phyloP scores from a whole-genome alignment of 1,284 basidiomycete species.

The Phlebopus sp. region DNA sequence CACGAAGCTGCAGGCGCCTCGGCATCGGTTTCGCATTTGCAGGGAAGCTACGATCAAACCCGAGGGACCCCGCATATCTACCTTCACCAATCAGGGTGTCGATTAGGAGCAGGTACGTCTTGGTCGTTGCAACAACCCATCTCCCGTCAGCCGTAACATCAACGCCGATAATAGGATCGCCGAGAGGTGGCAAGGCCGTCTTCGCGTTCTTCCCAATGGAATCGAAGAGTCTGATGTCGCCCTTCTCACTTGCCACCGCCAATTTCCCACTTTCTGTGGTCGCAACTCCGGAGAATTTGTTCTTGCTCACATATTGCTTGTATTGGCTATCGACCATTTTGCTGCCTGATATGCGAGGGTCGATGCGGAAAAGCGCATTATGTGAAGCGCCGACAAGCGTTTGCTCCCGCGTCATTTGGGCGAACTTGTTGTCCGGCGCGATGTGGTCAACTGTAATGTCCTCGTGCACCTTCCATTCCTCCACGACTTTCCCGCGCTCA shows the following conservation, averaged over 20 bases:
- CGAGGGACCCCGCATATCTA: slow-evolving; percentile 80
- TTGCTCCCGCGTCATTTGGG: slow-evolving; percentile 90
- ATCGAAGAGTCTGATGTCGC: slow-evolving; percentile 95
- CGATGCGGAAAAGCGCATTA: slow-evolving; percentile 96
- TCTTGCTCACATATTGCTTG: slow-evolving; percentile 96
- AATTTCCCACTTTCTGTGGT: slow-evolving; percentile 88
- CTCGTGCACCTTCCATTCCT: slow-evolving; percentile 98
- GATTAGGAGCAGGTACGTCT: slow-evolving; percentile 92
- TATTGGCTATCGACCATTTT: slow-evolving; percentile 95
- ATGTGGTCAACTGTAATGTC: slow-evolving; percentile 85
- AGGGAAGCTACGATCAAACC: slow-evolving; percentile 96
- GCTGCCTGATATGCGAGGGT: slow-evolving; percentile 87
- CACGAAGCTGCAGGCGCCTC: slow-evolving; percentile 82
- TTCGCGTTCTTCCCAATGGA: slow-evolving; percentile 98
- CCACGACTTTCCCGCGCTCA: slow-evolving; percentile 94
- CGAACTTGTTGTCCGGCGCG: slow-evolving; percentile 92
- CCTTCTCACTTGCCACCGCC: slow-evolving; percentile 94
- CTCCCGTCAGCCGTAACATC: slow-evolving; percentile 94
- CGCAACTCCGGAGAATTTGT: slow-evolving; percentile 91
- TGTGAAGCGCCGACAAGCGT: slow-evolving; percentile 92
- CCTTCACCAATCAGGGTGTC: slow-evolving; percentile 95
- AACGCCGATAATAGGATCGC: slow-evolving; percentile 93
- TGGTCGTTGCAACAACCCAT: slow-evolving; percentile 95
- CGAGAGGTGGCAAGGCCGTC: slow-evolving; percentile 94
- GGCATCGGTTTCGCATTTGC: slow-evolving; percentile 92